A percentile compares a stretch with the other conserved stretches of the same genome.
These are phyloP conservation scores for Daucus carota DNA, from an alignment of 129 eudicot genomes.

Conservation along the genomic window DNA sequence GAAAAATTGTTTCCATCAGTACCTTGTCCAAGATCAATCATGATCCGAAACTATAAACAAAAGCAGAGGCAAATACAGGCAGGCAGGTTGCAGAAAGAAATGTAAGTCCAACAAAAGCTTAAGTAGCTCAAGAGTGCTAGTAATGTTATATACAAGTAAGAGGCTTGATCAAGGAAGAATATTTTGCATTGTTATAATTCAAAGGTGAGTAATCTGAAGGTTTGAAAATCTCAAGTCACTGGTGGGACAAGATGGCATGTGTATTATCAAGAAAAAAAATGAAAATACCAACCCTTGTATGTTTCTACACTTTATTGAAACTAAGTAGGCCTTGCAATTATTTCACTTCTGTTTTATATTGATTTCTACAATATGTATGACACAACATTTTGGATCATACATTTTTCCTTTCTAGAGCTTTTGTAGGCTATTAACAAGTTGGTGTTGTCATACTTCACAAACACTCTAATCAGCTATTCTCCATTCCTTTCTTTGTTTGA, in stretches of 20 bases:
- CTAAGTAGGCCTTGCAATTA: neutral
- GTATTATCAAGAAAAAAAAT: neutral
- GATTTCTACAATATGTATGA: neutral
- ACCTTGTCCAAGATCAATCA: slow-evolving; percentile 12
- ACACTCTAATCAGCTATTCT: neutral
- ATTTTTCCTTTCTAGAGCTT: slow-evolving; percentile 1
- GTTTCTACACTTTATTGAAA: neutral
- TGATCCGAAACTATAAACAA: neutral
- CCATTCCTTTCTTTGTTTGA: neutral
- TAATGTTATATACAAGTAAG: neutral
- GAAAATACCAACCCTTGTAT: neutral
- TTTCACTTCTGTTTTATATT: neutral
- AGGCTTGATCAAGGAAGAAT: slow-evolving; percentile 1
- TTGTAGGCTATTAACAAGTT: slow-evolving; percentile 3
- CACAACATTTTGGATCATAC: slow-evolving; percentile 4
- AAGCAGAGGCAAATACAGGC: no score
- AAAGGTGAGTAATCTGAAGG: neutral
- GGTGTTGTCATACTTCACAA: neutral
- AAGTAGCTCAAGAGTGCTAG: neutral
- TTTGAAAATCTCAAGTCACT: neutral
- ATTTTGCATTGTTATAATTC: neutral
- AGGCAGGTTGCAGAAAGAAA: neutral
- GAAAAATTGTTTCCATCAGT: neutral
- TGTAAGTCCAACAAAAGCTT: neutral
- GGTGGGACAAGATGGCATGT: slow-evolving; percentile 7